phyloP scores from a whole-genome alignment of 345 rosid genomes.

The Acer yangbiense region DNA sequence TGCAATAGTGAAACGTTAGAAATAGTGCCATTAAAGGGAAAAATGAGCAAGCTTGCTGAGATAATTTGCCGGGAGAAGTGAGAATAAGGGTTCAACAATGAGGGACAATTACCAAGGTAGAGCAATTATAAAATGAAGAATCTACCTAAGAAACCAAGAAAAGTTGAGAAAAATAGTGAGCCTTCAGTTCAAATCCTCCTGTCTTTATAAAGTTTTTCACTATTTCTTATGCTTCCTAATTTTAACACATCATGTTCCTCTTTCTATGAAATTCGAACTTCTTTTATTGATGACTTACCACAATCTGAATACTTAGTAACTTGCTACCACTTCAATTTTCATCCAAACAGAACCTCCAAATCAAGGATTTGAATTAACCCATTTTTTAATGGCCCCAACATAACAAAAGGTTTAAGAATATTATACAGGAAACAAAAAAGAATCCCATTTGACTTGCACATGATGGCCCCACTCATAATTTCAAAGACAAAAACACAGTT shows the following conservation, averaged over 20 bases:
- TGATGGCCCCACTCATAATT: neutral
- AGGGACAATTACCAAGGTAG: neutral
- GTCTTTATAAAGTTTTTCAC: neutral
- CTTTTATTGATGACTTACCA: neutral
- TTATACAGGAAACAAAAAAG: no score
- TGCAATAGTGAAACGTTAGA: neutral
- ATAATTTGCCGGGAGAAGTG: neutral
- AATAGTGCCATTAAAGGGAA: neutral
- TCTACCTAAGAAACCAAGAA: neutral
- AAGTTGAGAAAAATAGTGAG: conserved; percentile 8
- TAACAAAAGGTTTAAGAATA: neutral
- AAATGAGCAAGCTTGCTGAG: neutral
- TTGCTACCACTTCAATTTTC: neutral
- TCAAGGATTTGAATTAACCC: neutral
- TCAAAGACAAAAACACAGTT: conserved; percentile 3
- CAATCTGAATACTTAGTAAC: neutral
- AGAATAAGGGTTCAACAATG: neutral
- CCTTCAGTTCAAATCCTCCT: neutral
- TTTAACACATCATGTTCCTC: neutral
- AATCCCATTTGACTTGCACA: neutral
- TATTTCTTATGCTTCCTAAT: neutral
- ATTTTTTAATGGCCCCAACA: neutral
- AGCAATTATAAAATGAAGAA: conserved; percentile 6
- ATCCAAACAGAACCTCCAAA: neutral
- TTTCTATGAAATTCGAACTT: neutral